These are phyloP conservation scores for Amylostereum chailletii DNA, from an alignment of 1,284 basidiomycete genomes.

Conservation along the genomic window DNA sequence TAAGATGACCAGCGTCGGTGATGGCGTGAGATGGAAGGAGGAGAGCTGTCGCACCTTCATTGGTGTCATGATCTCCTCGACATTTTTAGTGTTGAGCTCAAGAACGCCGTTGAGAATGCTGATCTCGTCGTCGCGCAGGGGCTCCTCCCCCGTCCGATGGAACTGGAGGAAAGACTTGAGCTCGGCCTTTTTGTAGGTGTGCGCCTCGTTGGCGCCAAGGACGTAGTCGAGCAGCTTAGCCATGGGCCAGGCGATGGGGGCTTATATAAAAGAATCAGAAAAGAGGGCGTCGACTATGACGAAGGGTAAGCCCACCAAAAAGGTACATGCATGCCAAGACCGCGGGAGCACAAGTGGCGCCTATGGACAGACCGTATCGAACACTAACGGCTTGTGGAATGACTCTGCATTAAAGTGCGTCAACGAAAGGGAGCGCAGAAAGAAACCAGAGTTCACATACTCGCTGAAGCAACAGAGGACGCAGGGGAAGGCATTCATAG, in stretches of 20 bases:
- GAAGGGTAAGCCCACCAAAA: slow-evolving; percentile 39
- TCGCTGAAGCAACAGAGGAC: slow-evolving; percentile 36
- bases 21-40: not conserved
- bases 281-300: not conserved
- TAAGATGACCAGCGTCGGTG: slow-evolving; percentile 21
- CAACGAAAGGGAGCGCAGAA: slow-evolving; percentile 1
- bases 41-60: slow-evolving; percentile 42
- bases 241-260: slow-evolving; percentile 83
- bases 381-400: slow-evolving; percentile 88
- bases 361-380: slow-evolving; percentile 83
- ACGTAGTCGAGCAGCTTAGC: slow-evolving; percentile 79
- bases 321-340: slow-evolving; percentile 78
- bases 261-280: slow-evolving; percentile 23
- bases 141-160: slow-evolving; percentile 81
- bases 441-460: not conserved
- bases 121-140: slow-evolving; percentile 84
- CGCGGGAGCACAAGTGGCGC: slow-evolving; percentile 79
- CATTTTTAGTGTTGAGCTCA: slow-evolving; percentile 78
- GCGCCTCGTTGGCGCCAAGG: slow-evolving; percentile 63
- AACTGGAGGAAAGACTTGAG: slow-evolving; percentile 91
- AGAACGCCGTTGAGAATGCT: slow-evolving; percentile 83
- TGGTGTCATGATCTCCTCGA: slow-evolving; percentile 82
- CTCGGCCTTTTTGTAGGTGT: slow-evolving; percentile 88
- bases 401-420: slow-evolving; percentile 37
- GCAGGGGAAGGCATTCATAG: not conserved